Evolutionary conservation across 306 rosid species (phyloP).

Genomic region (Prunus mongolica): DNA sequence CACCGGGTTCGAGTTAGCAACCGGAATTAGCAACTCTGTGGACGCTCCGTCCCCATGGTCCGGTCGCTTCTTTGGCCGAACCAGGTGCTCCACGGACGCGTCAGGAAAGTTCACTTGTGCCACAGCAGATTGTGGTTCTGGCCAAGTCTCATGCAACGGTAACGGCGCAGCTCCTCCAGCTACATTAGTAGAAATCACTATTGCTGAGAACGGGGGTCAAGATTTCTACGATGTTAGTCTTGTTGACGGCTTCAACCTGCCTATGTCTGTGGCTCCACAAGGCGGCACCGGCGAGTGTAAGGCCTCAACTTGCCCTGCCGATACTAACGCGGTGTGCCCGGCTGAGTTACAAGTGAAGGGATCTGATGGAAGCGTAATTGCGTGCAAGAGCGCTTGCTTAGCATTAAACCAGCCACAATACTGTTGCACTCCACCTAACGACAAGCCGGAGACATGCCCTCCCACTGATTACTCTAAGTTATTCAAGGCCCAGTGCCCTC

Average conservation of each 20-base stretch:
- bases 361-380: background rate
- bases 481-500: background rate
- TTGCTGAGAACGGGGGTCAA: conserved; percentile 43
- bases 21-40: background rate
- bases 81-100: conserved; percentile 43
- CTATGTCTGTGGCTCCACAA: conserved; percentile 40
- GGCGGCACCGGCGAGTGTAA: conserved; percentile 47
- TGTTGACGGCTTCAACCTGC: conserved; percentile 70
- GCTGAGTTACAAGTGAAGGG: conserved; percentile 23
- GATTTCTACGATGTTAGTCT: conserved; percentile 74
- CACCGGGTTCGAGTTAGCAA: conserved; percentile 19
- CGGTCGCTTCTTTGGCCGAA: conserved; percentile 63
- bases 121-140: conserved; percentile 64
- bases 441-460: background rate
- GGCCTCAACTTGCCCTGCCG: conserved; percentile 39
- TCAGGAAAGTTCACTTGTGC: conserved; percentile 47
- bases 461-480: background rate
- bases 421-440: background rate
- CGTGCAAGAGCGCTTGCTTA: background rate
- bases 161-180: conserved; percentile 42
- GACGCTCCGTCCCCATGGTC: conserved; percentile 50
- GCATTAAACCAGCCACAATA: background rate
- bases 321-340: conserved; percentile 49
- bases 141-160: conserved; percentile 45
- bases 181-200: conserved; percentile 54